These are phyloP conservation scores for Penicillium simplicissimum DNA, from an alignment of 495 filamentous ascomycete genomes.

Conservation along the genomic window DNA sequence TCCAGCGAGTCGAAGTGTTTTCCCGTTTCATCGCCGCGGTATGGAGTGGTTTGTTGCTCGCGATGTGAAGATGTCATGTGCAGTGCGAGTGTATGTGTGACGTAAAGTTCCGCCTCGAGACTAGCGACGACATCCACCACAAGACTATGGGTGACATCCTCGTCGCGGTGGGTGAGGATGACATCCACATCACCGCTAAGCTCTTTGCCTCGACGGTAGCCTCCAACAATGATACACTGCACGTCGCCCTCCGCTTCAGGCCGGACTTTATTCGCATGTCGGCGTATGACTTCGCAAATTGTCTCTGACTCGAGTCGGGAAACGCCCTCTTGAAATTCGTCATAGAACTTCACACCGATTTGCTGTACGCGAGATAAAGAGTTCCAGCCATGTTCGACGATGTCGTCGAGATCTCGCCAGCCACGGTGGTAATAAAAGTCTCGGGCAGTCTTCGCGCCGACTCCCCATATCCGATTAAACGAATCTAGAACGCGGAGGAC, in stretches of 20 bases:
- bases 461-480: constrained; percentile 87
- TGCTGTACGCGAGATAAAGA: constrained; percentile 76
- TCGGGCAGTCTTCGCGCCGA: constrained; percentile 78
- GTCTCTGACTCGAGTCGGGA: constrained; percentile 70
- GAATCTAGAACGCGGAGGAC: constrained; percentile 60
- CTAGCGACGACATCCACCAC: constrained; percentile 65
- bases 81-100: constrained; percentile 81
- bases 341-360: constrained; percentile 94
- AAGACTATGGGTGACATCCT: constrained; percentile 62
- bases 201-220: constrained; percentile 80
- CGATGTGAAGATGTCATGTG: constrained; percentile 65
- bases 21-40: constrained; percentile 35
- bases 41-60: constrained; percentile 67
- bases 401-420: constrained; percentile 79
- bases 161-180: constrained; percentile 76
- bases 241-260: constrained; percentile 48
- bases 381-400: constrained; percentile 82
- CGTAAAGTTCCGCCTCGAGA: constrained; percentile 66
- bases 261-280: constrained; percentile 58
- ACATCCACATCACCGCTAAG: constrained; percentile 81
- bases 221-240: constrained; percentile 76
- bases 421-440: constrained; percentile 78
- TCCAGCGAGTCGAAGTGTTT: constrained; percentile 78
- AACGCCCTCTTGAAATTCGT: constrained; percentile 75
- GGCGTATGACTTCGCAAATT: constrained; percentile 62